Conservation (phyloP, 2,329 filamentous ascomycete species). For the Colletotrichum plurivorum region DNA sequence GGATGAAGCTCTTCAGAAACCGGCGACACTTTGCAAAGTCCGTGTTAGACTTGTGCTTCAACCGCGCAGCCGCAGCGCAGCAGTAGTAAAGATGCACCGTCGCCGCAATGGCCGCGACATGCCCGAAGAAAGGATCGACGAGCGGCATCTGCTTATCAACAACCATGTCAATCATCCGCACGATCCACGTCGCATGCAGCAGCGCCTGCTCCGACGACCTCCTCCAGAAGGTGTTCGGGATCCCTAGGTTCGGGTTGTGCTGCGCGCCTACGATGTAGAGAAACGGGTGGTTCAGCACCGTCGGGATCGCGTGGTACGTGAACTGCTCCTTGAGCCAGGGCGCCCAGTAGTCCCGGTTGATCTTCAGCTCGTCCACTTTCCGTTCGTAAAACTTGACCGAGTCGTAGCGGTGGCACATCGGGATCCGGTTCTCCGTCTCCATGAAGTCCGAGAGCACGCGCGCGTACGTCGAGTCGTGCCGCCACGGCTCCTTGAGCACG, state of each 20-base stretch:
- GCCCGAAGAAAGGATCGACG: conserved; percentile 66
- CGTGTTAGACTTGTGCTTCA: conserved; percentile 66
- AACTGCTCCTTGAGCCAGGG: conserved; percentile 68
- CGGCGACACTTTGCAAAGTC: conserved; percentile 65
- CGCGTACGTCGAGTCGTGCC: conserved; percentile 66
- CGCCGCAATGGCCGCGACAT: conserved; percentile 65
- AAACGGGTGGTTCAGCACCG: conserved; percentile 67
- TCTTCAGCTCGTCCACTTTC: conserved; percentile 59
- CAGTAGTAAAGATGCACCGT: conserved; percentile 69
- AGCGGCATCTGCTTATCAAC: conserved; percentile 63
- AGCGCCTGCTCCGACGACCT: conserved; percentile 65
- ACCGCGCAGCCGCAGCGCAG: conserved; percentile 61
- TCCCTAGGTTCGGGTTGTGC: conserved; percentile 65
- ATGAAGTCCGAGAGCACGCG: conserved; percentile 65
- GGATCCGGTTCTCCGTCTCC: conserved; percentile 63
- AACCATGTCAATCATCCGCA: conserved; percentile 68
- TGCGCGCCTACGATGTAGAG: conserved; percentile 67
- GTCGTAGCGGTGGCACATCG: conserved; percentile 67
- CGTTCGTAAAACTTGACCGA: conserved; percentile 67
- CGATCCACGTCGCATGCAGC: conserved; percentile 67
- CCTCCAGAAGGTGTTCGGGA: conserved; percentile 69
- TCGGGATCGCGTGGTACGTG: conserved; percentile 66
- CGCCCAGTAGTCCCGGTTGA: conserved; percentile 63
- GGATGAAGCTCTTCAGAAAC: conserved; percentile 63
- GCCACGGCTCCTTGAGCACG: conserved; percentile 64